A percentile compares a stretch with the other conserved stretches of the same genome.
Conservation (phyloP, 441 rosid species). For the Biscutella laevigata region DNA sequence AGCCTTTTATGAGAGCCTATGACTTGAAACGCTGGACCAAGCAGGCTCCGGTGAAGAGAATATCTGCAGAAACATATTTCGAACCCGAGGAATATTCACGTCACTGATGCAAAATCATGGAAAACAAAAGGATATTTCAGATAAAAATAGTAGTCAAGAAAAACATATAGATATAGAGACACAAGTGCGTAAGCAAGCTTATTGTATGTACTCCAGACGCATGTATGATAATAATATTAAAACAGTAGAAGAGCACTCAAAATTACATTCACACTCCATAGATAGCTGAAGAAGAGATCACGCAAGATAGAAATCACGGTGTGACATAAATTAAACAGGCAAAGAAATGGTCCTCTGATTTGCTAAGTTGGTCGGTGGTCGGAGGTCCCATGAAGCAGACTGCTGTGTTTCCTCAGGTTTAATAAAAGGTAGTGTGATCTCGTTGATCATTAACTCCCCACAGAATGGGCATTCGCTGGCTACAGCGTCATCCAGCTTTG, state of each 20-base stretch:
- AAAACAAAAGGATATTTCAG: not conserved
- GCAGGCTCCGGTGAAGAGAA: constrained; percentile 49
- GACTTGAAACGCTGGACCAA: constrained; percentile 69
- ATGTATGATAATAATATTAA: constrained; percentile 15
- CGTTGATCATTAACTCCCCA: constrained; percentile 82
- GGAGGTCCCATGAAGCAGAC: constrained; percentile 82
- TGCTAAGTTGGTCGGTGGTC: constrained; percentile 45
- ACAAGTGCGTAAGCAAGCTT: constrained; percentile 8
- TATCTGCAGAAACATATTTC: constrained; percentile 33
- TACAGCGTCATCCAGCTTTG: constrained; percentile 87
- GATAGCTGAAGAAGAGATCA: constrained; percentile 11
- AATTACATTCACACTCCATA: constrained; percentile 14
- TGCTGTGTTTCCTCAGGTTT: constrained; percentile 61
- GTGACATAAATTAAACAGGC: no score
- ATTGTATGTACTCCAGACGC: constrained; percentile 18
- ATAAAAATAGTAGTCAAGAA: not conserved
- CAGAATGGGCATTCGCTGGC: constrained; percentile 96
- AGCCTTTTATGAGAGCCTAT: constrained; percentile 52
- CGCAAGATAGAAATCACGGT: no score
- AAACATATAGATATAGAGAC: not conserved
- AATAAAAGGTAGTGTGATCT: constrained; percentile 68
- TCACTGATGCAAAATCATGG: constrained; percentile 21
- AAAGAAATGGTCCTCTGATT: constrained; percentile 57
- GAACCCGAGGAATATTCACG: constrained; percentile 31
- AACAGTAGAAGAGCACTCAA: not conserved